These are phyloP conservation scores for Penicillium robsamsonii DNA, from an alignment of 495 filamentous ascomycete species.

Conservation along the genomic window DNA sequence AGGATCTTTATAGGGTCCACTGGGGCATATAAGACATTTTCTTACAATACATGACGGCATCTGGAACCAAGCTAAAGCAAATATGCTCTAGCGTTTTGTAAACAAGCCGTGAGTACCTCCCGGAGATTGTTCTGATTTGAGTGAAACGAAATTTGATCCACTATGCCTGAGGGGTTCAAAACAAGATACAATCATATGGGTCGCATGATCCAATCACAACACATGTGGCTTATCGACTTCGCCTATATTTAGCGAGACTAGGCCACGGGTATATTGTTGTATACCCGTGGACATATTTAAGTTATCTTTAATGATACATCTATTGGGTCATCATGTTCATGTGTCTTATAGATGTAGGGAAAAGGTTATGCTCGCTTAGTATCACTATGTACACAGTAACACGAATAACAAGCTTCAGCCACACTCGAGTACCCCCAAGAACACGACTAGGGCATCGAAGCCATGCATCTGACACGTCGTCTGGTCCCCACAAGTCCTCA, in stretches of 20 bases:
- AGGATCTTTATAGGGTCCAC: not conserved
- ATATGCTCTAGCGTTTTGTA: not conserved
- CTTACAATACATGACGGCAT: not conserved
- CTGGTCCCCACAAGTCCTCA: not conserved
- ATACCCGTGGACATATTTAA: not conserved
- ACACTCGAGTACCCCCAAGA: not conserved
- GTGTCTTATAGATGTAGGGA: not conserved
- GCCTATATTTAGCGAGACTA: constrained; percentile 3
- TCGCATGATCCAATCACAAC: not conserved
- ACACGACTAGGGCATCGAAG: not conserved
- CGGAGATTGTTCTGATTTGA: not conserved
- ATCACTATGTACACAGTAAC: not conserved
- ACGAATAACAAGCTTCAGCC: constrained; percentile 2
- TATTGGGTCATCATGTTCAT: not conserved
- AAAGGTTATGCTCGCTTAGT: not conserved
- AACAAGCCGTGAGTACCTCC: not conserved
- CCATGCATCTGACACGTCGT: not conserved
- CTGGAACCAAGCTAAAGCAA: not conserved
- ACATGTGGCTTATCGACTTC: not conserved
- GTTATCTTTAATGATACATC: not conserved
- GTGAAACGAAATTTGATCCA: not conserved
- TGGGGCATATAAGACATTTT: constrained; percentile 1
- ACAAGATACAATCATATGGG: not conserved
- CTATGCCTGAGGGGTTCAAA: not conserved
- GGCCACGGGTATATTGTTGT: too few relatives aligned